Evolutionary conservation across 2,329 filamentous ascomycete genomes (phyloP), one percentile per base, ranked within the genome.

Genomic region (Fusarium oligoseptatum): DNA sequence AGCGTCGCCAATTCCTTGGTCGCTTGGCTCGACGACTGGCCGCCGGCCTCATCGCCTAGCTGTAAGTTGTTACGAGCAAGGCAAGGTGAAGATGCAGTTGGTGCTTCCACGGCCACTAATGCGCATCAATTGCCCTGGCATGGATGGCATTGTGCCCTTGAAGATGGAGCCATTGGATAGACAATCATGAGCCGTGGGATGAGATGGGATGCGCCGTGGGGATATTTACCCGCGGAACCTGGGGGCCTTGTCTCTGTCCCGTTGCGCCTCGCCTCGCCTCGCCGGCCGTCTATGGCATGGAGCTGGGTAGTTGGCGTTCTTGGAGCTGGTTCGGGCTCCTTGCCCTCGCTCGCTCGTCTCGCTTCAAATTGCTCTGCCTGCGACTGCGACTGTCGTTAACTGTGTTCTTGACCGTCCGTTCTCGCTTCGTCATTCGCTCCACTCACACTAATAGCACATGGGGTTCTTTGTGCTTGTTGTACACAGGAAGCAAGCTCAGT

Each of bases 21-120:
- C 29, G 45, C 67, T 22, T 34, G 20, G 22, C 29, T 29, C 45
- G 36, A 60, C 52, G 36, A 65, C 61, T 66, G 39, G 29, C 48
- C 62, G 65, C 62, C 61, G 68, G 71, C 65, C 68, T 74, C 60
- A 66, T 63, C 17, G 43, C 39, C 24, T 48, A 32, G 32, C 64
- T 57, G 62, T 36, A 27, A 52, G 45, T 43, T 73, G 56, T 48
- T 61, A 62, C 60, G 57, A 67, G 58, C 36, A 55, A 64, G 61
- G 58, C 43, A 63, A 67, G 62, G 69, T 52, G 62, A 75, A 48
- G 43, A 66, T 58, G 64, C 63, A 67, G 66, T 55, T 56, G 48
- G 50, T 67, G 62, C 61, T 65, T 68, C 64, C 68, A 68, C 70
- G 65, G 71, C 74, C 77, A 71, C 67, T 72, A 70, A 78, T 70